Percentiles rank a stretch among this genome's conserved stretches.
Evolutionary conservation across 805 yeast species (phyloP).

Genomic region (Monosporozyma aquatica): DNA sequence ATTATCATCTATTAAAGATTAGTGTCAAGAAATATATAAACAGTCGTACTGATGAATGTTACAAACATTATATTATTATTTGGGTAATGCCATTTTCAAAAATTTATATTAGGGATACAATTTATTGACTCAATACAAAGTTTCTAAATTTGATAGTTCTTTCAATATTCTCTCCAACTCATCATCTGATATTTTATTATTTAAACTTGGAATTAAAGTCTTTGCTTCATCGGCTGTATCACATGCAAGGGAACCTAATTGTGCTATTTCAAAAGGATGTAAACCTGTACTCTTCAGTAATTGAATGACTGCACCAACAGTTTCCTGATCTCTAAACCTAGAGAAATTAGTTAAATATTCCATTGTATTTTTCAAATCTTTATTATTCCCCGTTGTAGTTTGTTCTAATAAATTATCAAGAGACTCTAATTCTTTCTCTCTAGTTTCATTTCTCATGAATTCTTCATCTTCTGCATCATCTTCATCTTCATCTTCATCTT

Average conservation of each 20-base stretch:
- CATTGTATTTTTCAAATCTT: conserved; percentile 84
- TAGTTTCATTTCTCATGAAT: conserved; percentile 39
- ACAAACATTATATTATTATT: too few relatives aligned
- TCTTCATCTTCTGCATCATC: conserved; percentile 26
- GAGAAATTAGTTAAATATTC: conserved; percentile 80
- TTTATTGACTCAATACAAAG: conserved; percentile 34
- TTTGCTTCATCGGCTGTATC: conserved; percentile 97
- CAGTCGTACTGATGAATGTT: too few relatives aligned
- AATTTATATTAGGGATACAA: too few relatives aligned
- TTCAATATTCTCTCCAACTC: conserved; percentile 82
- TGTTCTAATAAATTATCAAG: conserved; percentile 28
- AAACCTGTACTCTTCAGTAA: conserved; percentile 62
- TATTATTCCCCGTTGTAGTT: conserved; percentile 60
- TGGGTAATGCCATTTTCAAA: too few relatives aligned
- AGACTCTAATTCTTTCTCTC: conserved; percentile 34
- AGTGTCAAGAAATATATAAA: too few relatives aligned
- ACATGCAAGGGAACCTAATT: conserved; percentile 77
- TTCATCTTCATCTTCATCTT: conserved; percentile 15
- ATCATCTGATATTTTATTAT: conserved; percentile 70
- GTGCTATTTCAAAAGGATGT: conserved; percentile 95
- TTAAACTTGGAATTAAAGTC: conserved; percentile 82
- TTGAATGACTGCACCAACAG: conserved; percentile 89
- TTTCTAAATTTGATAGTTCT: conserved; percentile 65
- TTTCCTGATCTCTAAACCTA: conserved; percentile 83
- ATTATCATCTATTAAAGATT: neutral